Evolutionary conservation across 352 stramenopile genomes (phyloP).

Genomic region (Phytophthora constricta): DNA sequence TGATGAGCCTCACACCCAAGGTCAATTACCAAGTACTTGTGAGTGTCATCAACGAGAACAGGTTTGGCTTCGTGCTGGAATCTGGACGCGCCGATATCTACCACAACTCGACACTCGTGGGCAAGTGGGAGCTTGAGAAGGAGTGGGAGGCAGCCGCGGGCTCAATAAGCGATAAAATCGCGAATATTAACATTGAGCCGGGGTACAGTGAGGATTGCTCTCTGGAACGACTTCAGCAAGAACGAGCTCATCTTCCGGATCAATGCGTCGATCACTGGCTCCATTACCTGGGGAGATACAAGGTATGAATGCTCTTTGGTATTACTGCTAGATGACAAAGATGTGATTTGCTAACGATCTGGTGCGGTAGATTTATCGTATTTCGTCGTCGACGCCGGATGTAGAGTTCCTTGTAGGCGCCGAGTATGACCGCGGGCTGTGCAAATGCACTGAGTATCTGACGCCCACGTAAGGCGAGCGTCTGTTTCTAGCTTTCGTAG

Average conservation of each 20-base stretch:
- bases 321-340: neutral
- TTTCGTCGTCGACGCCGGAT: conserved; percentile 75
- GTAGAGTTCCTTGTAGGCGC: conserved; percentile 89
- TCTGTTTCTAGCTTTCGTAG: neutral
- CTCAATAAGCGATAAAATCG: conserved; percentile 82
- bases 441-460: conserved; percentile 83
- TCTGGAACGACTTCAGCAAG: conserved; percentile 76
- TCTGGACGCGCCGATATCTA: conserved; percentile 83
- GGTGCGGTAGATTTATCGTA: conserved; percentile 86
- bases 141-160: conserved; percentile 71
- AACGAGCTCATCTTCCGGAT: conserved; percentile 85
- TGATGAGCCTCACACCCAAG: conserved; percentile 75
- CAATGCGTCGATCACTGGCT: conserved; percentile 80
- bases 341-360: neutral
- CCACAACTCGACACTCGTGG: conserved; percentile 75
- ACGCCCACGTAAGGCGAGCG: conserved; percentile 43
- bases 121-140: conserved; percentile 74
- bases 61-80: conserved; percentile 84
- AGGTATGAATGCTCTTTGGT: conserved; percentile 45
- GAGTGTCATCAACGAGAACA: conserved; percentile 90
- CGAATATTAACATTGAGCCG: conserved; percentile 73
- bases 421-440: conserved; percentile 85
- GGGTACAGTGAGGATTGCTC: conserved; percentile 64
- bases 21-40: conserved; percentile 88
- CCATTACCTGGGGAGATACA: conserved; percentile 82